phyloP scores from a whole-genome alignment of 1,284 basidiomycete genomes.

The Cryptococcus wingfieldii region DNA sequence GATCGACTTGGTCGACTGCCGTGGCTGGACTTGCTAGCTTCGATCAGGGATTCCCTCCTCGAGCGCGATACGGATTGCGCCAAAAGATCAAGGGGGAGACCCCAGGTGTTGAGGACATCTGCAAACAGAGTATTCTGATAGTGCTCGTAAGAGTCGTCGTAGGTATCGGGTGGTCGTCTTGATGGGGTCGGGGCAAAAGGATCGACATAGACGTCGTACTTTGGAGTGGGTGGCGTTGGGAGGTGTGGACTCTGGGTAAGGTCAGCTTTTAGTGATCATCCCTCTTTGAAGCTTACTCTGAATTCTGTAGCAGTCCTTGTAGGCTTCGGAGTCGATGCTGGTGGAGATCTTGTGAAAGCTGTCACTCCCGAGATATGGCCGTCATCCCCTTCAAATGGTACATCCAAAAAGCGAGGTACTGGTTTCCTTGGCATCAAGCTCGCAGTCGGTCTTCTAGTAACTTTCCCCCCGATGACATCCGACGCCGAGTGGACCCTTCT shows the following conservation, averaged over 20 bases:
- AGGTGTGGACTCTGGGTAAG: not conserved
- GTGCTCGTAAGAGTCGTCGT: not conserved
- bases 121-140: constrained; percentile 9
- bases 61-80: not conserved
- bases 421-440: not conserved
- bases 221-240: constrained; percentile 2
- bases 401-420: not conserved
- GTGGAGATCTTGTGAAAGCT: not conserved
- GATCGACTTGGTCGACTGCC: not conserved
- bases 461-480: not conserved
- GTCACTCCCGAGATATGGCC: not conserved
- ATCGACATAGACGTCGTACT: not conserved
- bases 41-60: not conserved
- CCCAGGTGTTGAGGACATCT: constrained; percentile 13
- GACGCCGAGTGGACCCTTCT: not conserved
- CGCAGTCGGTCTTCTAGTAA: not conserved
- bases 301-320: not conserved
- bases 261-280: not conserved
- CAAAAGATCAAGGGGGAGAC: constrained; percentile 3
- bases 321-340: not conserved
- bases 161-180: not conserved
- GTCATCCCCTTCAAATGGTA: not conserved
- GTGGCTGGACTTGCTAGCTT: not conserved
- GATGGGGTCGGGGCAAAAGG: not conserved
- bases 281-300: not conserved